A percentile compares a stretch with the other conserved stretches of the same genome.
Conservation (phyloP, 345 rosid genomes). For the Isatis tinctoria region DNA sequence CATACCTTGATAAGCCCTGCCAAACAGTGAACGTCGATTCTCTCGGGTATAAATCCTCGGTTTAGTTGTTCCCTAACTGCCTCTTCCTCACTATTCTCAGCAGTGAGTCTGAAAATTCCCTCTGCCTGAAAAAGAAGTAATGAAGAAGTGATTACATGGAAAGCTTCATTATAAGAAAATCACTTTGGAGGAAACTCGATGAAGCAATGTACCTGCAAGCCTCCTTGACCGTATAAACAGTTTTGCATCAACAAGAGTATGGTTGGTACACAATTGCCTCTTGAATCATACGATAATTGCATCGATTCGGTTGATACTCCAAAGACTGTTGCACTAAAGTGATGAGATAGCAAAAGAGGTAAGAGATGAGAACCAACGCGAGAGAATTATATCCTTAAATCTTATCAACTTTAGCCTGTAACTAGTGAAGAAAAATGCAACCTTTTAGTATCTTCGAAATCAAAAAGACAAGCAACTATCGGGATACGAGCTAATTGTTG, state of each 20-base stretch:
- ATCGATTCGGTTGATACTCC: conserved; percentile 96
- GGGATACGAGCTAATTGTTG: neutral
- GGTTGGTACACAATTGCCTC: conserved; percentile 89
- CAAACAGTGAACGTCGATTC: conserved; percentile 82
- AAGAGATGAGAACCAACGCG: neutral
- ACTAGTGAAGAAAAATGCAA: neutral
- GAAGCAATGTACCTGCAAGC: conserved; percentile 56
- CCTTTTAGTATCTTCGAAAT: neutral
- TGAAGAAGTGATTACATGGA: neutral
- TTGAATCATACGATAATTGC: conserved; percentile 85
- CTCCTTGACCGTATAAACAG: conserved; percentile 75
- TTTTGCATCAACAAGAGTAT: conserved; percentile 89
- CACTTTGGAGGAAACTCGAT: neutral
- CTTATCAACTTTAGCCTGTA: neutral
- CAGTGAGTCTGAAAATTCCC: conserved; percentile 86
- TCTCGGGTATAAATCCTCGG: conserved; percentile 63
- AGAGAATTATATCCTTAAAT: neutral
- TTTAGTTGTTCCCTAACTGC: conserved; percentile 81
- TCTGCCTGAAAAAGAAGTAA: conserved; percentile 51
- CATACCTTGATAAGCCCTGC: conserved; percentile 64
- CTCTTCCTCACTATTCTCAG: conserved; percentile 86
- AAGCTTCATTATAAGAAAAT: neutral
- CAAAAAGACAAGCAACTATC: neutral
- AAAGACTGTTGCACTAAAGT: conserved; percentile 74
- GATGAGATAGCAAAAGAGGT: conserved; percentile 17